Evolutionary conservation across 805 yeast genomes (phyloP), one percentile per base, ranked within the genome.

Genomic region (Saturnispora silvae): DNA sequence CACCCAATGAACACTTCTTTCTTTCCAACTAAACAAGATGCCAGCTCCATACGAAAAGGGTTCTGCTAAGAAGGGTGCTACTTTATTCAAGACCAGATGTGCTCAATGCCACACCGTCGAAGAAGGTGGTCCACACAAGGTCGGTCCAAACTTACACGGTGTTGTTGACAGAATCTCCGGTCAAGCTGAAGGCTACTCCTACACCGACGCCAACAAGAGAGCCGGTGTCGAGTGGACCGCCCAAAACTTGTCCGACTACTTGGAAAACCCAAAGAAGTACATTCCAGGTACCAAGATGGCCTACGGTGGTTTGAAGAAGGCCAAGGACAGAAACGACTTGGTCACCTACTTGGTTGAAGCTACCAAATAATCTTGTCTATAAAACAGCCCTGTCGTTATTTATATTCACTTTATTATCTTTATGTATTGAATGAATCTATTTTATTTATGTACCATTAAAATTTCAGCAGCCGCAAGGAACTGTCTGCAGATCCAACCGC

Each of bases 241-340:
- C 59, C 86, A 86, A 62, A 75, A 85, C 64, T 75, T 92, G 81
- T 73, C 81, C 54, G 95, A 83, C 65, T 92, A 92, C 81, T 77
- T 92, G 67, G 94, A 82, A 70, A 92, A 92, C 83, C 98, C 98
- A 72, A 92, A 92, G 94, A 92, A 92, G 74, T 92, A 86, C 75
- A 86, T 92, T 54, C 98, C 98, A 63, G 98, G 98, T 67, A 92
- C 97, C 73, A 92, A 92, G 82, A 92, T 92, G 98, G 97, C 98
- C 50, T 92, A 89, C 58, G 98, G 96, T 71, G 98, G 98, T 72
- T 77, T 92, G 68, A 92, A 92, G 87, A 92, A 92, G 77, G 80
- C 86, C 50, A 89, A 86, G 81, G 98, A 92, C 75, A 85, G 97
- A 80, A 83, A 84, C 71, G 97, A 92, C 65, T 71, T 92, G 65